Evolutionary conservation across 257 asterid species (phyloP), one percentile per base, ranked within the genome.

Genomic region (Salvia hispanica): DNA sequence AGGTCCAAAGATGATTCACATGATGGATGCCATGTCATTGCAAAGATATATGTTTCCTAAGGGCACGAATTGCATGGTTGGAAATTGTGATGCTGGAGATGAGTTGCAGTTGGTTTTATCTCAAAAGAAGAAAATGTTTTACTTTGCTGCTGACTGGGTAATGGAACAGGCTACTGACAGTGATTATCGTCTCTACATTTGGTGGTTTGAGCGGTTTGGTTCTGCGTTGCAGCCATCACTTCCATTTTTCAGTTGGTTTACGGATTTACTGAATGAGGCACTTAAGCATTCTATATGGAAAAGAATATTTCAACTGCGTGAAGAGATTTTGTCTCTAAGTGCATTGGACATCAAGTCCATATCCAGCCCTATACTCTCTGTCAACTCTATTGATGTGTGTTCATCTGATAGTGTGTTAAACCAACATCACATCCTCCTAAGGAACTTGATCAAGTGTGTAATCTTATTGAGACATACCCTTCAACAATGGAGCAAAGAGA

Each of bases 61-160:
- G 40, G 75, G 59, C 58, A 59, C 76, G 60, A 58, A 67, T 64
- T 69, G 76, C 70, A 44, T 28, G 47, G 67, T 64, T 64, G 67
- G 73, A 62, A 62, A 62, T 64, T n/a, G 34, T 67, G 70, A 61
- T 16, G 62, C 72, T 52, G 76, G 31, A 58, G 73, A 42, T 73
- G 84, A 76, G 16, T 54, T 67, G 31, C 85, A 84, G 62, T 71
- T 81, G 62, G 80, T 34, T 66, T 74, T 85, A 64, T 75, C 79
- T 37, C 62, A 77, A 72, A 78, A 85, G 77, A 88, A 77, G 74
- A 78, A 85, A 76, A 91, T 74, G 81, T 77, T 91, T 28, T 46
- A 63, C 25, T 85, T 80, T 79, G 97, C 97, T 79, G 95, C 97
- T 66, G 84, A 88, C 72, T 94, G 99, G 99, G 88, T 78, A 18